Evolutionary conservation across 768 basidiomycete species (phyloP).

Genomic region (Russula sp.): DNA sequence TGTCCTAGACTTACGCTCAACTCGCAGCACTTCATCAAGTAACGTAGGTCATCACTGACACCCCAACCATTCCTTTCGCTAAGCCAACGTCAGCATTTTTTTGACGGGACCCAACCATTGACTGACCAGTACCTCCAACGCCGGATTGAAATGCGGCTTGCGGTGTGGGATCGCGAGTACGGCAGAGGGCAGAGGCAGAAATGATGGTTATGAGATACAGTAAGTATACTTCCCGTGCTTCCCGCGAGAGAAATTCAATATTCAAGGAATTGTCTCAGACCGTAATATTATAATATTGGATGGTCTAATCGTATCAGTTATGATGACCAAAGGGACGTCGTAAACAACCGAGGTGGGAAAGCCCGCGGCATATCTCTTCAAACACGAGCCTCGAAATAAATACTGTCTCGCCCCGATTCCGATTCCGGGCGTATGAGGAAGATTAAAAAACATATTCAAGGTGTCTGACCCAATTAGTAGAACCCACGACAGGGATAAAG

Average conservation of each 20-base stretch:
- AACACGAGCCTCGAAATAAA: slow-evolving; percentile 73
- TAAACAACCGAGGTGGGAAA: slow-evolving; percentile 57
- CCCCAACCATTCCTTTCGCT: slow-evolving; percentile 64
- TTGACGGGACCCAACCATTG: too few relatives aligned
- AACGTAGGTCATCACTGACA: slow-evolving; percentile 58
- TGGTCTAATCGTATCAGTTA: slow-evolving; percentile 56
- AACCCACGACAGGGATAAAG: not conserved
- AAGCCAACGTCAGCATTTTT: slow-evolving; percentile 3
- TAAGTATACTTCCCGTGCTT: slow-evolving; percentile 50
- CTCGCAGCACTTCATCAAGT: slow-evolving; percentile 76
- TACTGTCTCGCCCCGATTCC: slow-evolving; percentile 41
- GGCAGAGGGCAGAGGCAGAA: slow-evolving; percentile 39
- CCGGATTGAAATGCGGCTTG: too few relatives aligned
- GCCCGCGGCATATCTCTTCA: slow-evolving; percentile 68
- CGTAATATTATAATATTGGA: slow-evolving; percentile 45
- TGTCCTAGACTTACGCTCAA: slow-evolving; percentile 33
- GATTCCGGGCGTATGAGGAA: slow-evolving; percentile 69
- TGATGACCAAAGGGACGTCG: slow-evolving; percentile 63
- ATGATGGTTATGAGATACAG: slow-evolving; percentile 66
- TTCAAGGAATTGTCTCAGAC: slow-evolving; percentile 36
- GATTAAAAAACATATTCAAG: slow-evolving; percentile 63
- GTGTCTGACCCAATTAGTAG: slow-evolving; percentile 37
- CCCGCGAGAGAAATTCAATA: slow-evolving; percentile 60
- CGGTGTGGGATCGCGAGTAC: too few relatives aligned
- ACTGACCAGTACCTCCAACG: too few relatives aligned